Base-by-base conservation (phyloP, 2,329 filamentous ascomycete genomes). In the Ambrosiella cleistominuta region DNA sequence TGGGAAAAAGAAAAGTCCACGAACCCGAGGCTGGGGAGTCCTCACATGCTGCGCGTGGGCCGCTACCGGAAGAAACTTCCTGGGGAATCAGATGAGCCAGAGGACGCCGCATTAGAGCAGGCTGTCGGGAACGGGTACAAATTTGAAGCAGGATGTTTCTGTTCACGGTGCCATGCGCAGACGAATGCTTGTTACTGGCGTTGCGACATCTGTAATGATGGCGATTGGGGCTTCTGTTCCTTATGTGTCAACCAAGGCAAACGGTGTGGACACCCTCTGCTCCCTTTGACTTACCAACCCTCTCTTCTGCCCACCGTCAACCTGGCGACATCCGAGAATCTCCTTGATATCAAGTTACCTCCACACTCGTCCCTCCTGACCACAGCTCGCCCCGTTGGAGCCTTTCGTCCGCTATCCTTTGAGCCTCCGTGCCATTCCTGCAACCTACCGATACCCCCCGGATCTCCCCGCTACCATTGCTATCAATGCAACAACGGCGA, bases 181-280 rank as follows among this genome's bases (percentile, higher is more conserved):
- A 78, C 88, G 0, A 90, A 94, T 64, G 79, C 84, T 56, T 93
- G 88, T 69, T 95, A 87, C 69, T 97, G 90, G 91, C 83, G 86
- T 62, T 97, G 91, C 68, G 81, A 85, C 60, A 68, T 77, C 35
- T 97, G 91, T 70, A 95, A 95, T 64, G 82, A 93, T 62, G 91
- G 88, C 4, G 90, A 94, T 66, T 97, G 90, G 90, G 91, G 91
- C 0, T 96, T 88, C 67, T 97, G 91, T 70, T 88, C 90, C 64
- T 72, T 77, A 61, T 97, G 91, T 63, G 88, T 95, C 37, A 90
- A 91, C 60, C 82, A 84, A 67, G 89, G 88, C 13, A 77, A 77
- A 61, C 85, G 82, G 61, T 97, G 91, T 69, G 86, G 83, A 0
- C 91, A 97, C 66, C 76, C 85, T 6, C 74, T 97, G 0, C 73